Percentiles rank a stretch among this genome's conserved stretches.
phyloP scores from a whole-genome alignment of 768 basidiomycete genomes.

The Mycena haematopus region DNA sequence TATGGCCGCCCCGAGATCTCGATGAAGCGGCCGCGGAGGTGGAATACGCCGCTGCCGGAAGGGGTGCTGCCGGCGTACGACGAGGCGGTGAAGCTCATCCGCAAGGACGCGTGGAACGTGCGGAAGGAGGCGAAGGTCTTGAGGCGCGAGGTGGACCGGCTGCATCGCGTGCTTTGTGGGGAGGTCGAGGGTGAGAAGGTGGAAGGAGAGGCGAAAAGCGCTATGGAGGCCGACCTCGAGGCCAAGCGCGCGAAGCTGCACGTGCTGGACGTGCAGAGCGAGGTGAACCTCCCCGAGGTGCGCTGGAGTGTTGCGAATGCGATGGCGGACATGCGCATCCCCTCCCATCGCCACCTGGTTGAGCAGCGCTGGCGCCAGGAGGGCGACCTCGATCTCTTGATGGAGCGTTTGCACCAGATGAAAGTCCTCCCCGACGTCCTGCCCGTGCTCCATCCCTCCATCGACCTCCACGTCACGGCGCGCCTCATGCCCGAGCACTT shows the following conservation, averaged over 20 bases:
- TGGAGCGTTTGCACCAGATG: conserved; percentile 95
- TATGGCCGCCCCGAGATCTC: conserved; percentile 57
- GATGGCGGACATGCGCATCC: conserved; percentile 74
- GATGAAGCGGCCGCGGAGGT: conserved; percentile 58
- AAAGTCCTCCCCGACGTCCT: conserved; percentile 88
- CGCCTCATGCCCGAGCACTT: conserved; percentile 40
- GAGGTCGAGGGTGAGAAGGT: conserved; percentile 36
- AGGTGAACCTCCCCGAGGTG: conserved; percentile 83
- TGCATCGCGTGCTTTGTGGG: conserved; percentile 34
- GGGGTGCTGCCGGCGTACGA: conserved; percentile 85
- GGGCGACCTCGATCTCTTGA: conserved; percentile 85
- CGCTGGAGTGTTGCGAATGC: conserved; percentile 81
- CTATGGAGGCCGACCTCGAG: conserved; percentile 47
- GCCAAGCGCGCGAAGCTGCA: conserved; percentile 54
- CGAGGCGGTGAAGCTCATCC: conserved; percentile 76
- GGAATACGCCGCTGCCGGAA: conserved; percentile 65
- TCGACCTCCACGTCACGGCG: conserved; percentile 75
- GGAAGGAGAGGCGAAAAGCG: conserved; percentile 37
- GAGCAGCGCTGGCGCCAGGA: conserved; percentile 88
- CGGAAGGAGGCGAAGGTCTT: conserved; percentile 36
- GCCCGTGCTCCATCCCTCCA: conserved; percentile 68
- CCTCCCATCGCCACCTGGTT: conserved; percentile 77
- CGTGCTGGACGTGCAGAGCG: conserved; percentile 79
- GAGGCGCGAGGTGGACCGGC: conserved; percentile 34
- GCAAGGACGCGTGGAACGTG: conserved; percentile 60